A percentile compares a stretch with the other conserved stretches of the same genome.
These are phyloP conservation scores for Breynia disticha DNA, from an alignment of 441 rosid species.

Conservation along the genomic window DNA sequence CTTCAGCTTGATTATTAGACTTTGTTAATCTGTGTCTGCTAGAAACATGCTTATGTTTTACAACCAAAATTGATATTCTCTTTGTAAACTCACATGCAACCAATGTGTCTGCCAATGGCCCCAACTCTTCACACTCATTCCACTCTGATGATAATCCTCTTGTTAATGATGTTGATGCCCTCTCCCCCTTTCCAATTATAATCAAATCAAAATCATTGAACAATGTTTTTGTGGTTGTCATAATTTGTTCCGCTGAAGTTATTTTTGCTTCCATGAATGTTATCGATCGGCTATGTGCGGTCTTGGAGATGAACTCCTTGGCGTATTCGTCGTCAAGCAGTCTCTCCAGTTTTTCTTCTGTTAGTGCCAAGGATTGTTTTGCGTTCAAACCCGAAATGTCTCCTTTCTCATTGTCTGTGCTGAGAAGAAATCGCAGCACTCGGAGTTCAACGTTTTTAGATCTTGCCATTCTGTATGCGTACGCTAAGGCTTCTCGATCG, in stretches of 20 bases:
- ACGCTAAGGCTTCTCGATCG: slow-evolving; percentile 46
- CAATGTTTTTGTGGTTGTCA: too few relatives aligned
- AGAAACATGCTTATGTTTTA: too few relatives aligned
- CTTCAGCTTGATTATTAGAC: too few relatives aligned
- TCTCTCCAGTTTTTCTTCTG: neutral
- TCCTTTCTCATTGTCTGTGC: neutral
- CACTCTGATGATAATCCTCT: too few relatives aligned
- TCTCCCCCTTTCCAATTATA: too few relatives aligned
- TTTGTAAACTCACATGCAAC: too few relatives aligned
- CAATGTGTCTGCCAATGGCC: too few relatives aligned
- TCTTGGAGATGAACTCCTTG: neutral
- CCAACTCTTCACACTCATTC: too few relatives aligned
- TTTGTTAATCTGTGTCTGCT: too few relatives aligned
- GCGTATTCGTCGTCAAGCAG: neutral
- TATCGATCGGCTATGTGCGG: neutral
- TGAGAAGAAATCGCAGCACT: slow-evolving; percentile 10
- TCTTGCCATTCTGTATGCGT: slow-evolving; percentile 45
- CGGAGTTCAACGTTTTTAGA: slow-evolving; percentile 19
- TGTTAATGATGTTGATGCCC: too few relatives aligned
- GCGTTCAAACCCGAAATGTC: neutral
- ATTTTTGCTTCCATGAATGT: neutral
- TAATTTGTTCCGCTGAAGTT: neutral
- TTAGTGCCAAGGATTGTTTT: neutral
- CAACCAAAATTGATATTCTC: too few relatives aligned
- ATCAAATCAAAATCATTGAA: too few relatives aligned